Evolutionary conservation across 139 green algal species (phyloP).

Genomic region (Astrephomene gubernaculifera): DNA sequence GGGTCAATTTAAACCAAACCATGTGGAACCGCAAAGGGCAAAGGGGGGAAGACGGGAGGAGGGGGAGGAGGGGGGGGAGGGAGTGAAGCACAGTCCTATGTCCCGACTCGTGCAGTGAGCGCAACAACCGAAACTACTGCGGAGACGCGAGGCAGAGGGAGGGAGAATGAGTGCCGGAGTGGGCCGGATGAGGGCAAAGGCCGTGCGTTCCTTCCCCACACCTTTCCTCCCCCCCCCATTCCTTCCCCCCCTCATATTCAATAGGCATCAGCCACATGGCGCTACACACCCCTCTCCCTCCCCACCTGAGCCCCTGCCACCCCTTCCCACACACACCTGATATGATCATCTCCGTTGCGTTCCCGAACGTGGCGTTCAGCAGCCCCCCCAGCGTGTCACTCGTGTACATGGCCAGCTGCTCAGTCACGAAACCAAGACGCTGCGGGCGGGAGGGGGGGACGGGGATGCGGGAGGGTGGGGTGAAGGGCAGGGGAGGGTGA

Average conservation of each 20-base stretch:
- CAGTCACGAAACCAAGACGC: conserved; percentile 75
- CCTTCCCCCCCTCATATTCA: background rate
- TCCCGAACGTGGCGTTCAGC: conserved; percentile 79
- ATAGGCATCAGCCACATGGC: too few species aligned
- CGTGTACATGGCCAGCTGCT: conserved; percentile 77
- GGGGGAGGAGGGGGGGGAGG: background rate
- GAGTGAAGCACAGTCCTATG: too few species aligned
- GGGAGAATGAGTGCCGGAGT: too few species aligned
- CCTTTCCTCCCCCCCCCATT: background rate
- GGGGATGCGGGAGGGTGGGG: background rate
- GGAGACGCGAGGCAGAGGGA: too few species aligned
- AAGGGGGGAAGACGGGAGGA: background rate
- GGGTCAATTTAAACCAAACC: background rate
- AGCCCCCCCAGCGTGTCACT: conserved; percentile 74
- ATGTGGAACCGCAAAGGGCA: background rate
- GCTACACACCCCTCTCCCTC: too few species aligned
- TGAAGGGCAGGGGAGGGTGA: background rate
- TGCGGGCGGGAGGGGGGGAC: conserved; percentile 36
- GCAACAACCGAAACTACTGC: too few species aligned
- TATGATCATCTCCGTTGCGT: conserved; percentile 81
- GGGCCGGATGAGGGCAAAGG: too few species aligned
- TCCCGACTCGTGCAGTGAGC: too few species aligned
- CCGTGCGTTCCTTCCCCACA: background rate
- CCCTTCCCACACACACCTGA: conserved; percentile 49
- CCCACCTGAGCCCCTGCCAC: background rate